A percentile compares a stretch with the other conserved stretches of the same genome.
Evolutionary conservation across 2,329 filamentous ascomycete genomes (phyloP).

Genomic region (Stemphylium vesicarium): DNA sequence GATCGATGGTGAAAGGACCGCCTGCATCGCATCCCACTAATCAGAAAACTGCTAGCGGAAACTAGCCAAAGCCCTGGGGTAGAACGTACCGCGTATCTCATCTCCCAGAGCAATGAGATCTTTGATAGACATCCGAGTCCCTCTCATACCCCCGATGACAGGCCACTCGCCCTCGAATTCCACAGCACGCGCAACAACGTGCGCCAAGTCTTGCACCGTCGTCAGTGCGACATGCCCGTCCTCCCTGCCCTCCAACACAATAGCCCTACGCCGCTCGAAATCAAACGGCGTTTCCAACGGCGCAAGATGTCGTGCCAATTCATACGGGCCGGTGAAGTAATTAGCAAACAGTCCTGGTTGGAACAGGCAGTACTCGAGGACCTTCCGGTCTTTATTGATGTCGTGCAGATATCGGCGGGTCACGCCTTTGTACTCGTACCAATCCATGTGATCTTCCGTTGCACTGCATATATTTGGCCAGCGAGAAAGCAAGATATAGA

Average conservation of each 20-base stretch:
- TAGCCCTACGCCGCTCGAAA: not conserved
- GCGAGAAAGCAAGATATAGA: not conserved
- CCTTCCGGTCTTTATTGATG: constrained; percentile 57
- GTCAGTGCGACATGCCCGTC: constrained; percentile 31
- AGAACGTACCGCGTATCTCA: constrained; percentile 21
- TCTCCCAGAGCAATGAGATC: constrained; percentile 19
- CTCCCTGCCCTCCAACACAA: constrained; percentile 39
- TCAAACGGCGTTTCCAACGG: not conserved
- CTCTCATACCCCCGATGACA: constrained; percentile 23
- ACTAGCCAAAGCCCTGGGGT: not conserved
- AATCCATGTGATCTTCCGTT: constrained; percentile 51
- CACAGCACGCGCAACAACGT: constrained; percentile 21
- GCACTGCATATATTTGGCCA: not conserved
- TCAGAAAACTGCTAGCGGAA: not conserved
- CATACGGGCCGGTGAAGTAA: constrained; percentile 58
- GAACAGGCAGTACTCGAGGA: constrained; percentile 63
- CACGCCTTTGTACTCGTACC: constrained; percentile 57
- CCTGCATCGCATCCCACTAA: constrained; percentile 27
- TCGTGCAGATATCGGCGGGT: constrained; percentile 57
- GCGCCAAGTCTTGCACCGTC: constrained; percentile 26
- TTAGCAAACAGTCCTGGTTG: constrained; percentile 60
- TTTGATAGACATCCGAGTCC: constrained; percentile 8
- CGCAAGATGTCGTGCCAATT: constrained; percentile 54
- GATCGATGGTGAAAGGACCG: constrained; percentile 52
- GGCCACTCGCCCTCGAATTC: constrained; percentile 32